phyloP scores from a whole-genome alignment of 1,284 basidiomycete species.

The Malassezia cuniculi region DNA sequence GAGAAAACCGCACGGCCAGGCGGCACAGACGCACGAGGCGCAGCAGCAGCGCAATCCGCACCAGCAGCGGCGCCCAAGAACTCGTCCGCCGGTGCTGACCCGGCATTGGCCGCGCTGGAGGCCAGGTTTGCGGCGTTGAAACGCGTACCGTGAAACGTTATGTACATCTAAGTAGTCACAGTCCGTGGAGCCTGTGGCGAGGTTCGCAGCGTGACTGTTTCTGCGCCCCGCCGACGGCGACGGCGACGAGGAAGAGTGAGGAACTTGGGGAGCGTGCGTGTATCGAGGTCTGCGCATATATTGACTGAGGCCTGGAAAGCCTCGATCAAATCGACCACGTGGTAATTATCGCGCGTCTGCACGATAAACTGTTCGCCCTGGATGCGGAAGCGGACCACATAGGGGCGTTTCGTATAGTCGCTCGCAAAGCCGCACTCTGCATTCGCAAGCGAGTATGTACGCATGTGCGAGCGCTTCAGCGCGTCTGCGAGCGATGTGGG shows the following conservation, averaged over 20 bases:
- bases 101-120: conserved; percentile 20
- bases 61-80: conserved; percentile 10
- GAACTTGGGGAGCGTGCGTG: conserved; percentile 51
- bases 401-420: conserved; percentile 83
- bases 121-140: conserved; percentile 25
- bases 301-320: conserved; percentile 88
- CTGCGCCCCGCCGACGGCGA: conserved; percentile 8
- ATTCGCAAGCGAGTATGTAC: conserved; percentile 68
- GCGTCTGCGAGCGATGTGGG: too few species aligned
- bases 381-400: conserved; percentile 82
- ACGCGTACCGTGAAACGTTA: conserved; percentile 1
- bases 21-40: neutral
- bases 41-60: conserved; percentile 2
- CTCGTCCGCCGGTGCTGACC: conserved; percentile 11
- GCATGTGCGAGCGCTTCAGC: conserved; percentile 44
- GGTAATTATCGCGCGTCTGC: conserved; percentile 71
- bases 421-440: conserved; percentile 87
- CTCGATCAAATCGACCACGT: conserved; percentile 93
- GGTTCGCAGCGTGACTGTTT: conserved; percentile 5
- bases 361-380: conserved; percentile 94
- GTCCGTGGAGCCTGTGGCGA: neutral
- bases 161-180: neutral
- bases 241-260: conserved; percentile 41
- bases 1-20: neutral
- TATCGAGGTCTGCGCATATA: conserved; percentile 78